phyloP scores from a whole-genome alignment of 179 eudicot species.

The Carnegiea gigantea region DNA sequence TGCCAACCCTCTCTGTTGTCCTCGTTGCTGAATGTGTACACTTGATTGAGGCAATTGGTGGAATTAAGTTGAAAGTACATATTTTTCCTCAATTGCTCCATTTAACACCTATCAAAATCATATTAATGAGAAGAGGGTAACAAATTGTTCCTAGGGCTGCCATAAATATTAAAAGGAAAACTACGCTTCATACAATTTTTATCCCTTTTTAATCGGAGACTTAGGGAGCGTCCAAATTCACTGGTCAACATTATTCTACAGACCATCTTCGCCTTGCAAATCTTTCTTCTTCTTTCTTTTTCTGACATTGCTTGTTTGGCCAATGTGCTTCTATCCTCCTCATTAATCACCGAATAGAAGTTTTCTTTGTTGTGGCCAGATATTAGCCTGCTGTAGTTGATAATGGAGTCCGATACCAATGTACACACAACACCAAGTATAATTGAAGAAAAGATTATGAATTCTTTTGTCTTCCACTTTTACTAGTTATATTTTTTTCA shows the following conservation, averaged over 20 bases:
- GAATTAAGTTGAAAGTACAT: neutral
- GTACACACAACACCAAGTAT: neutral
- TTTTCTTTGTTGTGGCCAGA: neutral
- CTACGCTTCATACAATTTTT: neutral
- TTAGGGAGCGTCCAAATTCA: neutral
- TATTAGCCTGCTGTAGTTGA: neutral
- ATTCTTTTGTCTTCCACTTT: neutral
- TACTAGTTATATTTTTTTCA: neutral
- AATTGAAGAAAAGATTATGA: neutral
- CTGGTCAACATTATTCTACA: neutral
- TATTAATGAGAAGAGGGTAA: neutral
- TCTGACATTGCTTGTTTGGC: neutral
- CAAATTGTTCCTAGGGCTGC: neutral
- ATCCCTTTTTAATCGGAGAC: neutral
- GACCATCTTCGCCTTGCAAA: neutral
- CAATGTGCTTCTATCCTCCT: neutral
- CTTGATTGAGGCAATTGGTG: neutral
- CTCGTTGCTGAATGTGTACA: neutral
- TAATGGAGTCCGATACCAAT: neutral
- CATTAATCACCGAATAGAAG: neutral
- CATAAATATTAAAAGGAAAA: neutral
- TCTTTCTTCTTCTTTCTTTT: neutral
- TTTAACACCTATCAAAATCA: neutral
- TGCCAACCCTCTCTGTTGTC: neutral
- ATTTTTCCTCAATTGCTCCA: neutral